phyloP scores from a whole-genome alignment of 75 land plant genomes.

The Cryptomeria japonica region DNA sequence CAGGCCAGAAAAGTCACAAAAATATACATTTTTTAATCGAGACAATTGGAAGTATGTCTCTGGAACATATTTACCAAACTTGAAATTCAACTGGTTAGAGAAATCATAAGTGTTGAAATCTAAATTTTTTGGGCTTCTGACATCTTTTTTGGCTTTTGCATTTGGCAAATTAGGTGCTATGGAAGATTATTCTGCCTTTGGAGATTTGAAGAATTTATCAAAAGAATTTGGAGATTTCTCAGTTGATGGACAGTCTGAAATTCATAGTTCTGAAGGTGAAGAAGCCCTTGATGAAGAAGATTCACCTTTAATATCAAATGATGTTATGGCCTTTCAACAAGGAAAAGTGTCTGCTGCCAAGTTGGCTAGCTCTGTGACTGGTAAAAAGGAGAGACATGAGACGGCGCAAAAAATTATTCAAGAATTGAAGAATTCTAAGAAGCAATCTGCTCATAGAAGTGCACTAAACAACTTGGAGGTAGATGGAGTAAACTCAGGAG shows the following conservation, averaged over 20 bases:
- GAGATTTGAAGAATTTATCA: not conserved
- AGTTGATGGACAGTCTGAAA: not conserved
- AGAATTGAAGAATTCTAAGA: slow-evolving; percentile 1
- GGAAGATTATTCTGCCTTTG: not conserved
- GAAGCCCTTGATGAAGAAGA: not conserved
- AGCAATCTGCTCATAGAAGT: not conserved
- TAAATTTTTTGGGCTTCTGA: not conserved
- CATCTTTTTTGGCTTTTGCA: not conserved
- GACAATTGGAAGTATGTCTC: not conserved
- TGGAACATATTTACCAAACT: not conserved
- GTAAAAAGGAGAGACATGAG: not conserved
- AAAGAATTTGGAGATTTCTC: not conserved
- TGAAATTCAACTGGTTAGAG: not conserved
- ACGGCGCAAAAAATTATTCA: not conserved
- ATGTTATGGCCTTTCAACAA: slow-evolving; percentile 8
- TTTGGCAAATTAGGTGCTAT: not conserved
- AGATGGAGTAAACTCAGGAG: not conserved
- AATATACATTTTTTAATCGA: not conserved
- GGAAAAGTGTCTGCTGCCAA: not conserved
- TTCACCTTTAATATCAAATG: not conserved
- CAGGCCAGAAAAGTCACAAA: not conserved
- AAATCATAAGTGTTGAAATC: not conserved
- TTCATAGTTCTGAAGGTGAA: slow-evolving; percentile 5
- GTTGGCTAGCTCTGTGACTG: not conserved
- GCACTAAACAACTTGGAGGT: not conserved